Evolutionary conservation across 495 filamentous ascomycete species (phyloP), one percentile per base, ranked within the genome.

Genomic region (Penicillium simplicissimum): DNA sequence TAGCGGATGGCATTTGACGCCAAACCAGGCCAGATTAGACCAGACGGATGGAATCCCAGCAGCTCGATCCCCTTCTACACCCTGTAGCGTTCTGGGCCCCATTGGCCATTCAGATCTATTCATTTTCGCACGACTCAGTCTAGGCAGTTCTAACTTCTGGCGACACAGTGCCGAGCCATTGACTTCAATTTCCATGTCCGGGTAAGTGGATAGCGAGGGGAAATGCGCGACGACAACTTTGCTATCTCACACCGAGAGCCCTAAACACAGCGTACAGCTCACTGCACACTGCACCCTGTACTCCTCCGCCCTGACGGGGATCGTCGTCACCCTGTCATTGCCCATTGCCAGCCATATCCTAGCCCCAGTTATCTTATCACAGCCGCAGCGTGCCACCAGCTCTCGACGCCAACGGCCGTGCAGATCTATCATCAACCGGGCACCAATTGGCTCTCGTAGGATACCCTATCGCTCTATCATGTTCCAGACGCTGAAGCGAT

Each of bases 41-140:
- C 53, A 40, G 36, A 42, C 53, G 15, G 36, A 28, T 40, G 14
- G 14, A n/a, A 0, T 23, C 36, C 53, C 55, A 45, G 42, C 17
- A 45, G 42, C 17, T 21, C 14, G 15, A 40, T 45, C 17, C 21
- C 45, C 28, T 31, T 31, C 28, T 31, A 31, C 28, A 6, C 6
- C 28, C 2, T 31, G 28, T 31, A 31, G 28, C 28, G 25, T 47
- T 25, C 7, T 10, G 28, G 10, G 15, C 36, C 45, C 57, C 49
- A 62, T 62, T 65, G 59, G 55, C 34, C 42, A 48, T 58, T 48
- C 43, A 49, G 35, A 23, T 49, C 42, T 58, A 48, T 49, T 28
- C 42, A n/a, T 34, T 47, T 1, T 11, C 56, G 45, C 56, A 33
- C 51, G 28, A 33, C 33, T 35, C 51, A 36, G 13, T 8, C 51